A percentile compares a stretch with the other conserved stretches of the same genome.
Evolutionary conservation across 768 basidiomycete genomes (phyloP).

Genomic region (Suillus ampliporus): DNA sequence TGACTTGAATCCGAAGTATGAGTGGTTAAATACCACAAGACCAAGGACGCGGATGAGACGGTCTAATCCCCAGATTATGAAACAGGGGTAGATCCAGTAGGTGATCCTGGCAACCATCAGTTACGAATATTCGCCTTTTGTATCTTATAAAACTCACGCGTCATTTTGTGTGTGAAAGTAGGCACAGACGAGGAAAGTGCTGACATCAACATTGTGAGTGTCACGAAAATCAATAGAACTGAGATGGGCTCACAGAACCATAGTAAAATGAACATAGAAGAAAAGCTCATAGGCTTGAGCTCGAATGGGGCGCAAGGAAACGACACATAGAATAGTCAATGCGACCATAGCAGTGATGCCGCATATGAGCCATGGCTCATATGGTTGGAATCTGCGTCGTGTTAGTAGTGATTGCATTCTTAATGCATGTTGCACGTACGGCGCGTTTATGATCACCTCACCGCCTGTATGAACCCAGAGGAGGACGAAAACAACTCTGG

Average conservation of each 20-base stretch:
- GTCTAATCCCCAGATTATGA: conserved; percentile 61
- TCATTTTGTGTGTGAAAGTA: too few relatives aligned
- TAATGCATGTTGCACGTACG: too few relatives aligned
- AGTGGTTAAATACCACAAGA: conserved; percentile 47
- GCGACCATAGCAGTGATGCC: conserved; percentile 44
- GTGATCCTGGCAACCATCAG: too few relatives aligned
- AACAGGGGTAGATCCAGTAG: conserved; percentile 52
- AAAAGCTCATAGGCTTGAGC: conserved; percentile 56
- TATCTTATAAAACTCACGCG: too few relatives aligned
- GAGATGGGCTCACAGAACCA: conserved; percentile 49
- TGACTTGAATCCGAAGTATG: conserved; percentile 35
- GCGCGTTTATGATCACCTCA: too few relatives aligned
- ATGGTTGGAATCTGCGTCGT: too few relatives aligned
- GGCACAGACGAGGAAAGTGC: too few relatives aligned
- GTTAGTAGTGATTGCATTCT: too few relatives aligned
- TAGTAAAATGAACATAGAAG: conserved; percentile 49
- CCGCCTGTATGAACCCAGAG: conserved; percentile 53
- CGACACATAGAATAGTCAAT: conserved; percentile 45
- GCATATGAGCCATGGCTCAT: too few relatives aligned
- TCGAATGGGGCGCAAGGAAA: conserved; percentile 57
- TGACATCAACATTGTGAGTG: too few relatives aligned
- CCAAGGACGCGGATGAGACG: conserved; percentile 50
- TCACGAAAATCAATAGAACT: too few relatives aligned
- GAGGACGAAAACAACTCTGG: conserved; percentile 50
- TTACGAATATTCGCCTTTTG: too few relatives aligned